A percentile compares a stretch with the other conserved stretches of the same genome.
phyloP scores from a whole-genome alignment of 2,329 filamentous ascomycete species.

The Coleophoma eucalyptorum region DNA sequence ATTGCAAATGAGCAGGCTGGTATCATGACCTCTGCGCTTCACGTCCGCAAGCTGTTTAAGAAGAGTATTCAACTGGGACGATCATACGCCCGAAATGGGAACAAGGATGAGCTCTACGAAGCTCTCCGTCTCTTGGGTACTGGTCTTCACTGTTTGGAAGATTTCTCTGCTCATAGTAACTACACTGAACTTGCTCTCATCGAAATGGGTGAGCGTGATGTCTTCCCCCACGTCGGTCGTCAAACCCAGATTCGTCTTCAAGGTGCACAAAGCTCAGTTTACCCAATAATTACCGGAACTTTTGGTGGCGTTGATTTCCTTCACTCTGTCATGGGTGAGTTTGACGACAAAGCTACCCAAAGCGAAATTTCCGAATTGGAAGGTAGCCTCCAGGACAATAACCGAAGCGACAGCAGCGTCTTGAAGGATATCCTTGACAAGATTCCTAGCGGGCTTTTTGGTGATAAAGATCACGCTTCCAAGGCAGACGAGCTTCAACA shows the following conservation, averaged over 20 bases:
- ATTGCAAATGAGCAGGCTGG: slow-evolving; percentile 78
- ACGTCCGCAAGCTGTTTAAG: slow-evolving; percentile 71
- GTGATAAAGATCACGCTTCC: slow-evolving; percentile 67
- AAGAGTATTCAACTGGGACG: slow-evolving; percentile 78
- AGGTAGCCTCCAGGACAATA: slow-evolving; percentile 67
- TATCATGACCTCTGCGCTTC: slow-evolving; percentile 77
- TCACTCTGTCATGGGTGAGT: slow-evolving; percentile 76
- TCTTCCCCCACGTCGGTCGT: slow-evolving; percentile 86
- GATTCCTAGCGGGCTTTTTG: slow-evolving; percentile 78
- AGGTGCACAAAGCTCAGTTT: slow-evolving; percentile 64
- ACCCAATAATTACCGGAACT: slow-evolving; percentile 83
- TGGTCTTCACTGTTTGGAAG: slow-evolving; percentile 85
- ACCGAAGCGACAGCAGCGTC: slow-evolving; percentile 64
- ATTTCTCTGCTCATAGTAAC: slow-evolving; percentile 92
- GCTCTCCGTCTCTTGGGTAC: slow-evolving; percentile 83
- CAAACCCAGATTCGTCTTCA: slow-evolving; percentile 66
- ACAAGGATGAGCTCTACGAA: slow-evolving; percentile 80
- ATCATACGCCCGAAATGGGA: slow-evolving; percentile 60
- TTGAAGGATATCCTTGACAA: slow-evolving; percentile 77
- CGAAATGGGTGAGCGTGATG: slow-evolving; percentile 73
- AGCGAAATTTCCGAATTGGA: slow-evolving; percentile 88
- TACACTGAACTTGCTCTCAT: slow-evolving; percentile 86
- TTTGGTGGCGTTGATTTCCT: slow-evolving; percentile 95
- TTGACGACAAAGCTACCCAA: slow-evolving; percentile 86
- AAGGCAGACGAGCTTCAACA: slow-evolving; percentile 77